Evolutionary conservation across 805 yeast species (phyloP).

Genomic region (Cyberlindnera amylophila): DNA sequence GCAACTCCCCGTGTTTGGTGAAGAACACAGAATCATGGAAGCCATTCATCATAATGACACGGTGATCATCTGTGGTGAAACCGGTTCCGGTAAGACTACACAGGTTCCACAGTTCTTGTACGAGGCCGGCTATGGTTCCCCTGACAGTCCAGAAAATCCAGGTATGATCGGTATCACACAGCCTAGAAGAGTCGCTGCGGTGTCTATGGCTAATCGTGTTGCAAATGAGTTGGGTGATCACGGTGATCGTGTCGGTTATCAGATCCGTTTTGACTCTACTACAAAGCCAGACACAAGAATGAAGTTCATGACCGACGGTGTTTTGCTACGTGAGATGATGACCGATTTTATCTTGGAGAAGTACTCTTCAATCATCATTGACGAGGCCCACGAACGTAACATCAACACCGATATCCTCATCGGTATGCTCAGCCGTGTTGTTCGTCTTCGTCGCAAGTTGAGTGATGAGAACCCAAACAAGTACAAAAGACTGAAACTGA

Average conservation of each 20-base stretch:
- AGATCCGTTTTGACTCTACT: constrained; percentile 75
- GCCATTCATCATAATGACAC: constrained; percentile 91
- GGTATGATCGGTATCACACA: constrained; percentile 98
- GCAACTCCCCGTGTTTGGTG: constrained; percentile 82
- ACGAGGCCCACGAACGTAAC: constrained; percentile 97
- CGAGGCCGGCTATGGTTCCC: constrained; percentile 84
- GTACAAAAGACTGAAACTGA: constrained; percentile 65
- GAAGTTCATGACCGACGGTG: constrained; percentile 95
- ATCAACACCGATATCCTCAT: constrained; percentile 93
- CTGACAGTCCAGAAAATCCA: constrained; percentile 55
- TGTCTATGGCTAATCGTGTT: constrained; percentile 85
- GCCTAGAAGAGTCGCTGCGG: constrained; percentile 92
- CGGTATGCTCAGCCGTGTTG: constrained; percentile 89
- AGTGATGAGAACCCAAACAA: constrained; percentile 43
- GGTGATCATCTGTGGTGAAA: constrained; percentile 91
- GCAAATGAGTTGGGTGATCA: constrained; percentile 72
- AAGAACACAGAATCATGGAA: constrained; percentile 93
- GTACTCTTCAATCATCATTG: constrained; percentile 85
- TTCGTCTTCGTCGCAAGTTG: constrained; percentile 62
- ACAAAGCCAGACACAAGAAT: constrained; percentile 62
- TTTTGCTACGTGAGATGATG: constrained; percentile 88
- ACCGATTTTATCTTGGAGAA: constrained; percentile 73
- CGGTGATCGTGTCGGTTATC: constrained; percentile 68
- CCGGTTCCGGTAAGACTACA: constrained; percentile 98
- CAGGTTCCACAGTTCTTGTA: constrained; percentile 95